Percentiles rank a stretch among this genome's conserved stretches.
Evolutionary conservation across 192 early-diverging fungal species (phyloP).

Genomic region (Backusella mclennaniae): DNA sequence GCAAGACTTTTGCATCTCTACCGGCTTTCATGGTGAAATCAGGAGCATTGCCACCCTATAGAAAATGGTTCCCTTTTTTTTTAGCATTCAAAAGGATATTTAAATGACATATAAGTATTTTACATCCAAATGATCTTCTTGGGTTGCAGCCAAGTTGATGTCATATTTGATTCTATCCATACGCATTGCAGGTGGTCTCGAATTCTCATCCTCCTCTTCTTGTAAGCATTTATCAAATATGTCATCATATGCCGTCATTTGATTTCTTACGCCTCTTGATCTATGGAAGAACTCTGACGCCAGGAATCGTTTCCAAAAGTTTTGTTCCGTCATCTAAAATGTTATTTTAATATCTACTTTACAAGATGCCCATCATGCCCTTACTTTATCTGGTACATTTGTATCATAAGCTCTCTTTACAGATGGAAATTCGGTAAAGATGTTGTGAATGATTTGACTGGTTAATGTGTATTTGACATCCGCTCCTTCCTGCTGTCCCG

Average conservation of each 20-base stretch:
- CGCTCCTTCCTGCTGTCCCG: constrained; percentile 65
- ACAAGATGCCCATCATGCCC: too few relatives aligned
- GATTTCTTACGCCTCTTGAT: constrained; percentile 51
- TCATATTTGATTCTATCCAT: constrained; percentile 62
- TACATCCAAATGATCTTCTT: constrained; percentile 77
- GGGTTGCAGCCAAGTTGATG: constrained; percentile 78
- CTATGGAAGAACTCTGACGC: constrained; percentile 84
- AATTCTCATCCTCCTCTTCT: constrained; percentile 69
- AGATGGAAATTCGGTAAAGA: constrained; percentile 87
- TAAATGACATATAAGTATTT: background rate
- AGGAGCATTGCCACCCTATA: constrained; percentile 66
- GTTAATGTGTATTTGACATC: constrained; percentile 86
- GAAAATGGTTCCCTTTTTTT: too few relatives aligned
- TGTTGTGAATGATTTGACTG: constrained; percentile 85
- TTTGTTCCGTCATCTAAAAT: constrained; percentile 56
- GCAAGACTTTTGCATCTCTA: constrained; percentile 53
- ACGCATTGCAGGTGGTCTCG: constrained; percentile 36
- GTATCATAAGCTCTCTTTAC: constrained; percentile 81
- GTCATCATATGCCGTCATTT: constrained; percentile 56
- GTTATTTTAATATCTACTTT: background rate
- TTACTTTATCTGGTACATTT: constrained; percentile 68
- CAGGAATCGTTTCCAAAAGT: constrained; percentile 89
- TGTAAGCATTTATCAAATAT: constrained; percentile 77
- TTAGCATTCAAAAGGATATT: too few relatives aligned
- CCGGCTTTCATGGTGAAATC: constrained; percentile 84